Percentiles rank a stretch among this genome's conserved stretches.
These are phyloP conservation scores for Areca catechu DNA, from an alignment of 176 grass and related monocot genomes.

Conservation along the genomic window DNA sequence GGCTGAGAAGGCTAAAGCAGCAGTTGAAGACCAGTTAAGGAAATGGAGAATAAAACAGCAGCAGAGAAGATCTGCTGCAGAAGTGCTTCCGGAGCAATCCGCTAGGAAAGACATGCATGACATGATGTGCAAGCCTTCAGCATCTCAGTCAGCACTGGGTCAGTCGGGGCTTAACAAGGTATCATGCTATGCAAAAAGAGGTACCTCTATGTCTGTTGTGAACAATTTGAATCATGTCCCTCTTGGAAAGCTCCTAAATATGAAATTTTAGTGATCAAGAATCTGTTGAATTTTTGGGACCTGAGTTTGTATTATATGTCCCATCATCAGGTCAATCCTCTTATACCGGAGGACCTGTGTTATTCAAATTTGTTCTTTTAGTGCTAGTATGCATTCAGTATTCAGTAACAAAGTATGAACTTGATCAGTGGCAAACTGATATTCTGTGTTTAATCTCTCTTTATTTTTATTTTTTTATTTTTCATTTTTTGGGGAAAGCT, in stretches of 20 bases:
- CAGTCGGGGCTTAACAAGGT: background rate
- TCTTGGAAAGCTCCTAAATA: constrained; percentile 39
- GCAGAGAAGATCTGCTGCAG: background rate
- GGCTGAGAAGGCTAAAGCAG: constrained; percentile 50
- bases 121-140: background rate
- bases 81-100: background rate
- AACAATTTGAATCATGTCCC: constrained; percentile 20
- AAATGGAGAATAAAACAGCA: constrained; percentile 27
- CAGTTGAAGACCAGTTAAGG: constrained; percentile 37
- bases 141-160: background rate
- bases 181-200: background rate
- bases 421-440: too few relatives aligned
- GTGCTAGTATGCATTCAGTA: too few relatives aligned
- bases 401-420: too few relatives aligned
- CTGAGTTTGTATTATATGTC: too few relatives aligned
- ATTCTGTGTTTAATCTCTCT: too few relatives aligned
- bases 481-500: too few relatives aligned
- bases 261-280: constrained; percentile 35
- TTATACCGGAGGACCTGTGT: too few relatives aligned
- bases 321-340: too few relatives aligned
- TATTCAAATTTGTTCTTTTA: too few relatives aligned
- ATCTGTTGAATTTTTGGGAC: too few relatives aligned
- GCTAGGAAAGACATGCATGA: background rate
- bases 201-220: background rate
- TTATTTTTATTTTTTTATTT: too few relatives aligned